Conservation (phyloP, 164 flowering plant genomes). For the Nelumbo lutea region DNA sequence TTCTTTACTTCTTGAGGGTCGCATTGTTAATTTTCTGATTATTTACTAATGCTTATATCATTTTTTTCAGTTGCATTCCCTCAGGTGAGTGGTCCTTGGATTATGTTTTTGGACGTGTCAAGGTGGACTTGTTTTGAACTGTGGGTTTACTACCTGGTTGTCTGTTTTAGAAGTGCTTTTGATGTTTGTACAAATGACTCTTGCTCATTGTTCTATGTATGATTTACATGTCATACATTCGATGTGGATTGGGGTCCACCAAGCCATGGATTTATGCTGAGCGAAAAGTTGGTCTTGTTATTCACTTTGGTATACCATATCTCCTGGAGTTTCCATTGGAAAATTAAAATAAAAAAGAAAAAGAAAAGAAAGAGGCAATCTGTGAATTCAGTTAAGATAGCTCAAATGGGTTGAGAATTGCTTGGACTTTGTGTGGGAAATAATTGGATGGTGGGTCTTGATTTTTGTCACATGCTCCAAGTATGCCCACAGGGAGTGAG, state of each 20-base stretch:
- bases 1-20: background rate
- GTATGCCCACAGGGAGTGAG: background rate
- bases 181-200: background rate
- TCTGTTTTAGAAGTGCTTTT: background rate
- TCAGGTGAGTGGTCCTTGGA: constrained; percentile 60
- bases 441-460: background rate
- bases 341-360: no score
- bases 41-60: constrained; percentile 13
- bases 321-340: no score
- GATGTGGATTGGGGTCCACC: background rate
- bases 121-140: constrained; percentile 13
- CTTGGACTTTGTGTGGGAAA: background rate
- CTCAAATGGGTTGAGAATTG: no score
- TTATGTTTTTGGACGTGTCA: constrained; percentile 1
- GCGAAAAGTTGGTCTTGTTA: no score
- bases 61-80: constrained; percentile 69
- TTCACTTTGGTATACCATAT: no score
- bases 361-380: no score
- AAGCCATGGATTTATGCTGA: background rate
- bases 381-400: no score
- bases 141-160: background rate
- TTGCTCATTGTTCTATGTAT: background rate
- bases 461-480: background rate
- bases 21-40: background rate
- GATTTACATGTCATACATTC: background rate